A percentile compares a stretch with the other conserved stretches of the same genome.
phyloP scores from a whole-genome alignment of 139 green algal genomes.

The Trebouxia sp. region DNA sequence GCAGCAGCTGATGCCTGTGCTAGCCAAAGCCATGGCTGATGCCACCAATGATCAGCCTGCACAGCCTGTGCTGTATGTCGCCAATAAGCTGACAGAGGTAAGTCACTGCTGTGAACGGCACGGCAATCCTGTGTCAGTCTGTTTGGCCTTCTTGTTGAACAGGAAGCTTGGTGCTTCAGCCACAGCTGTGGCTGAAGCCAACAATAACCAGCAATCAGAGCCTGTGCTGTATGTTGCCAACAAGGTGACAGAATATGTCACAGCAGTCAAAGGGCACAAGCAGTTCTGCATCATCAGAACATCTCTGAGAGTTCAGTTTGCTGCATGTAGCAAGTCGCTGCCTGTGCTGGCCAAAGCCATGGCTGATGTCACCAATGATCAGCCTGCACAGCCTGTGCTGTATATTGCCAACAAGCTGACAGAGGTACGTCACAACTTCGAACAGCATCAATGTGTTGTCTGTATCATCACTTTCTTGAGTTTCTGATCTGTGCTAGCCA shows the following conservation, averaged over 20 bases:
- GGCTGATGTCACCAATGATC: not conserved
- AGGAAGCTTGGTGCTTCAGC: no score
- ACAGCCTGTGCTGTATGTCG: not conserved
- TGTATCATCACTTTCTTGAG: no score
- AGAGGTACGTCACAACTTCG: not conserved
- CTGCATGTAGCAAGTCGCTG: no score
- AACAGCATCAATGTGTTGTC: no score
- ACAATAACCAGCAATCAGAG: not conserved
- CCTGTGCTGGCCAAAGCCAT: slow-evolving; percentile 7
- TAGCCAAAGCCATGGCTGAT: slow-evolving; percentile 3
- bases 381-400: not conserved
- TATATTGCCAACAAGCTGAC: not conserved
- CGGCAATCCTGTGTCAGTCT: no score
- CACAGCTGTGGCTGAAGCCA: not conserved
- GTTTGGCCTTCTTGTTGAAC: no score
- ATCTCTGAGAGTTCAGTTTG: no score
- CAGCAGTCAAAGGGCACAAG: no score
- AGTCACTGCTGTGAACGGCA: no score
- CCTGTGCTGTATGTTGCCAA: slow-evolving; percentile 4
- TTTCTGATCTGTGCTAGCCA: not conserved
- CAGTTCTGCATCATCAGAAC: no score
- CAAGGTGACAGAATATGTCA: not conserved
- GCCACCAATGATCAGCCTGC: not conserved
- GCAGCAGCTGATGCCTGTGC: slow-evolving; percentile 14
- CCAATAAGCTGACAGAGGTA: no score